phyloP scores from a whole-genome alignment of 495 filamentous ascomycete genomes.

The Trichoderma orchidacearum region DNA sequence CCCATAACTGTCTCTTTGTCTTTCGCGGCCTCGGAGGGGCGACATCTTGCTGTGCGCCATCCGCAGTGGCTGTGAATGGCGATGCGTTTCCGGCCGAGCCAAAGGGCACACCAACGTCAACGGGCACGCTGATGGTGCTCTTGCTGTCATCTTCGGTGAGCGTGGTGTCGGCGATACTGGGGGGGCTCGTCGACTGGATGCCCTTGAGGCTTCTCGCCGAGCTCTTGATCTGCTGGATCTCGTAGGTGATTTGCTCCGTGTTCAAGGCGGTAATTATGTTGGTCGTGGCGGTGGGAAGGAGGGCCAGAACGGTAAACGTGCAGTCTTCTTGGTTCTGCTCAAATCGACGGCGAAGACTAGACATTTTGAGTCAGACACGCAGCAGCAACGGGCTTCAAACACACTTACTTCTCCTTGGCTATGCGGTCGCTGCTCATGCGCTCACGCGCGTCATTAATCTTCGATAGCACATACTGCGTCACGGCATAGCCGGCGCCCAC shows the following conservation, averaged over 20 bases:
- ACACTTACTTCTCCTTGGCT: slow-evolving; percentile 78
- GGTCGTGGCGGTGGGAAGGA: slow-evolving; percentile 79
- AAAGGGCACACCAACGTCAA: slow-evolving; percentile 42
- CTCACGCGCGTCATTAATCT: slow-evolving; percentile 83
- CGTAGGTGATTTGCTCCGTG: slow-evolving; percentile 77
- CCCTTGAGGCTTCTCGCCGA: slow-evolving; percentile 54
- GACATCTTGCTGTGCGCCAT: slow-evolving; percentile 23
- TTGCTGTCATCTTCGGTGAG: slow-evolving; percentile 63
- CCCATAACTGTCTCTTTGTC: slow-evolving; percentile 88
- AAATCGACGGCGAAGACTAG: slow-evolving; percentile 82
- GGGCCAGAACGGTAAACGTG: slow-evolving; percentile 91
- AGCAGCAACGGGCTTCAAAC: background rate
- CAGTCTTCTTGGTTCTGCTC: slow-evolving; percentile 98
- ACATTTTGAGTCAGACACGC: background rate
- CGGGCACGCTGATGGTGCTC: slow-evolving; percentile 63
- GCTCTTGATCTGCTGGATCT: slow-evolving; percentile 88
- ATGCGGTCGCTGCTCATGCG: slow-evolving; percentile 92
- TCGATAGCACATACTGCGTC: slow-evolving; percentile 78
- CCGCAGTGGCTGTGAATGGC: slow-evolving; percentile 15
- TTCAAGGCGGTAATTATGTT: slow-evolving; percentile 79
- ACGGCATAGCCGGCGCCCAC: slow-evolving; percentile 85
- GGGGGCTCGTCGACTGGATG: slow-evolving; percentile 49
- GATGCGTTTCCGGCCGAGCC: too few species aligned
- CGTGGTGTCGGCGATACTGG: slow-evolving; percentile 47
- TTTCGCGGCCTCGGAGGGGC: slow-evolving; percentile 42